Conservation (phyloP, 1,139 yeast species). For the Blastobotrys serpentis region DNA sequence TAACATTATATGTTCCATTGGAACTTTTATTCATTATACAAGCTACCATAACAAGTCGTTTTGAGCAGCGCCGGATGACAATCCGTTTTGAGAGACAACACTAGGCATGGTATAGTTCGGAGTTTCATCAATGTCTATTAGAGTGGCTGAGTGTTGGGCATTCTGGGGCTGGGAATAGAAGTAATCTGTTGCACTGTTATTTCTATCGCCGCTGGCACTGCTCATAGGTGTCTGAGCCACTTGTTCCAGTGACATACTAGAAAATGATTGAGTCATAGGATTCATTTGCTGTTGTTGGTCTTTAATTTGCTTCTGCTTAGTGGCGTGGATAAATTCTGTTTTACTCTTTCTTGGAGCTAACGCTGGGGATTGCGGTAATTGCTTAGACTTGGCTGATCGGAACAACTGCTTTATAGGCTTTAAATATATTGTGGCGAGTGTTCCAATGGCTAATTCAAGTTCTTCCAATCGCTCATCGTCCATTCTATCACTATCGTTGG, state of each 20-base stretch:
- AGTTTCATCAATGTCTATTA: constrained; percentile 20
- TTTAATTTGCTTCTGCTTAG: background rate
- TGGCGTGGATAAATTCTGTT: background rate
- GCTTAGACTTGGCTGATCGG: constrained; percentile 57
- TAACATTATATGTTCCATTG: too few relatives aligned
- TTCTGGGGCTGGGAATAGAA: background rate
- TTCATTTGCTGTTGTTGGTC: background rate
- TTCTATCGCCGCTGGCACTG: background rate
- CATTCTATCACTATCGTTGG: constrained; percentile 65
- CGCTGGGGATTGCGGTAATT: constrained; percentile 63
- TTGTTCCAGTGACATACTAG: constrained; percentile 11
- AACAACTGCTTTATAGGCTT: constrained; percentile 82
- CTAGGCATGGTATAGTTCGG: constrained; percentile 14
- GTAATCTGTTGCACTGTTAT: constrained; percentile 2
- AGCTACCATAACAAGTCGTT: constrained; percentile 28
- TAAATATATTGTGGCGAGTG: constrained; percentile 77
- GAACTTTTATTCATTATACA: constrained; percentile 1
- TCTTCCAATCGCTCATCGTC: constrained; percentile 75
- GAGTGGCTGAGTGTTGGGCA: constrained; percentile 15
- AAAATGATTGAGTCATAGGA: constrained; percentile 8
- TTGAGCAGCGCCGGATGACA: constrained; percentile 22
- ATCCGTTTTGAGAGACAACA: constrained; percentile 28
- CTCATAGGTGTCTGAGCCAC: background rate
- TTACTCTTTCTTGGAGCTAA: constrained; percentile 38
- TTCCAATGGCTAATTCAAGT: constrained; percentile 76